A percentile compares a stretch with the other conserved stretches of the same genome.
Evolutionary conservation across 805 yeast species (phyloP).

Genomic region (Lipomyces lipofer): DNA sequence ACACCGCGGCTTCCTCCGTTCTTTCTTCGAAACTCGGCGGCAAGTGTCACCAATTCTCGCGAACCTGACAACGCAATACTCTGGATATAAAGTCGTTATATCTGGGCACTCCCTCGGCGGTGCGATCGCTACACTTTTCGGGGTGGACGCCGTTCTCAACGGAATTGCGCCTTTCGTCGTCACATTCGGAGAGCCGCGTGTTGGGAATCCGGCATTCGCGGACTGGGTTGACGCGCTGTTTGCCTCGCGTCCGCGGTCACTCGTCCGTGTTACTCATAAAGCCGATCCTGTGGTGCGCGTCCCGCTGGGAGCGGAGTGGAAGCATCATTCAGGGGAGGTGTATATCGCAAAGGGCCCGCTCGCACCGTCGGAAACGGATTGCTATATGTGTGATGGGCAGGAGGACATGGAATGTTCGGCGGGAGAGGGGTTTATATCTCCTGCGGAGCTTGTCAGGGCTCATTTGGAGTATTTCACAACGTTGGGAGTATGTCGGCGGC

Average conservation of each 20-base stretch:
- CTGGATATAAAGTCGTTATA: conserved; percentile 53
- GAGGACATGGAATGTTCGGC: conserved; percentile 29
- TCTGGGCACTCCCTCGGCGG: conserved; percentile 81
- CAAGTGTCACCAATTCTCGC: conserved; percentile 28
- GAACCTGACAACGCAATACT: conserved; percentile 41
- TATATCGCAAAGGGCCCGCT: conserved; percentile 32
- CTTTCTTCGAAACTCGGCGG: conserved; percentile 47
- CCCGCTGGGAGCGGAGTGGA: conserved; percentile 25
- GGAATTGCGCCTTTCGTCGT: conserved; percentile 58
- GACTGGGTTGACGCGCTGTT: conserved; percentile 50
- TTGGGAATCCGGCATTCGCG: conserved; percentile 56
- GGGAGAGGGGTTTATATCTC: conserved; percentile 29
- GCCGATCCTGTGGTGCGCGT: conserved; percentile 32
- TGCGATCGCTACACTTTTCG: conserved; percentile 64
- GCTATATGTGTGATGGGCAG: conserved; percentile 31
- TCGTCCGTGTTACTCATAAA: conserved; percentile 30
- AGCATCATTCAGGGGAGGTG: conserved; percentile 25
- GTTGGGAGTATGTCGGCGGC: conserved; percentile 26
- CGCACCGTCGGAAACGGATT: conserved; percentile 23
- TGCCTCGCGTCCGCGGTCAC: not conserved
- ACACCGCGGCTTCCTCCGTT: conserved; percentile 62
- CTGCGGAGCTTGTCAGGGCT: conserved; percentile 23
- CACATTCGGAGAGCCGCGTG: conserved; percentile 63
- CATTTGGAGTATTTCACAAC: conserved; percentile 30
- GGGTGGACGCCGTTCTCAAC: conserved; percentile 56